phyloP scores from a whole-genome alignment of 768 basidiomycete genomes.

The Coprinellus micaceus region DNA sequence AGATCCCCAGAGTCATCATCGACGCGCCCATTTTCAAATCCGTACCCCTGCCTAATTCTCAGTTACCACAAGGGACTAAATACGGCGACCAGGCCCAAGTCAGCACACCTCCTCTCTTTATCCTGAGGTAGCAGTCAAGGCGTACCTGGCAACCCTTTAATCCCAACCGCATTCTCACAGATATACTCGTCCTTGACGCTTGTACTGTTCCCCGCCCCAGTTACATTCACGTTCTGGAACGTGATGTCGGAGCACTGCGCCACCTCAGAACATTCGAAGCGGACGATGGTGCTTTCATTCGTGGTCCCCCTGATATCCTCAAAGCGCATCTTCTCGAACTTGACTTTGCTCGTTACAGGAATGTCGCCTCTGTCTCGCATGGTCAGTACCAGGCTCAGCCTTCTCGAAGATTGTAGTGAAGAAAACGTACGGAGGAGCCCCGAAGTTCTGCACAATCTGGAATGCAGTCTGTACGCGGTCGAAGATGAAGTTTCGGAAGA shows the following conservation, averaged over 20 bases:
- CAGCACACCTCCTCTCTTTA: too few species aligned
- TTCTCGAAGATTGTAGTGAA: background rate
- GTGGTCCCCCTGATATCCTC: conserved; percentile 46
- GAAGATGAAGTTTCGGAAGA: conserved; percentile 38
- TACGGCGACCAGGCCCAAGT: too few species aligned
- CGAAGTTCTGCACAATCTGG: conserved; percentile 52
- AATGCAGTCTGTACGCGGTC: conserved; percentile 45
- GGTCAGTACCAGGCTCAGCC: background rate
- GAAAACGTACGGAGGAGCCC: conserved; percentile 3
- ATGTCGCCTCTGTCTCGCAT: conserved; percentile 34
- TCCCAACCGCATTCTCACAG: conserved; percentile 44
- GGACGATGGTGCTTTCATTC: conserved; percentile 40
- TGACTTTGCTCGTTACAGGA: conserved; percentile 39
- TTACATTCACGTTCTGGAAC: conserved; percentile 39
- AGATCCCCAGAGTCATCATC: too few species aligned
- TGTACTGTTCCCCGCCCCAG: conserved; percentile 32
- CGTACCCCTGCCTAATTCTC: too few species aligned
- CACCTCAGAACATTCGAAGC: conserved; percentile 47
- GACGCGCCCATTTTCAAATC: too few species aligned
- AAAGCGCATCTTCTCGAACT: conserved; percentile 45
- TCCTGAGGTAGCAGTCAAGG: too few species aligned
- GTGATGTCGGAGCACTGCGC: conserved; percentile 43
- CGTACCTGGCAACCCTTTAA: conserved; percentile 34
- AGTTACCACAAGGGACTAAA: too few species aligned
- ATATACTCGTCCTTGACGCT: conserved; percentile 28